phyloP scores from a whole-genome alignment of 148 eudicot genomes.

The Chenopodium quinoa region DNA sequence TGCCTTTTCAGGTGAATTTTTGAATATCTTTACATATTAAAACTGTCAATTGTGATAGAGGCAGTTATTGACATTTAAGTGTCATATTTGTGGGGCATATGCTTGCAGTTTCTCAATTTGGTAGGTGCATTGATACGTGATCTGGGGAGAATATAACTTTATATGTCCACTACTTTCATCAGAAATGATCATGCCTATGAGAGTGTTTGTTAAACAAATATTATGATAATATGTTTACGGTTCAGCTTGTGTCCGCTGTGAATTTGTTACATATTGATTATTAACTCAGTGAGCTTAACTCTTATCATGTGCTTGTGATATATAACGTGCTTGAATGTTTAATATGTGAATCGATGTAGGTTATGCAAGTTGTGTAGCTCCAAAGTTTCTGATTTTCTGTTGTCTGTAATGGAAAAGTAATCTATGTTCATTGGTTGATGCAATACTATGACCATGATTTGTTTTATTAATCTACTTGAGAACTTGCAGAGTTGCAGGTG shows the following conservation, averaged over 20 bases:
- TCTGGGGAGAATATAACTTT: not conserved
- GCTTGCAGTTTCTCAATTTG: not conserved
- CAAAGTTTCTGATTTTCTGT: not conserved
- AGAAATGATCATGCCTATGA: not conserved
- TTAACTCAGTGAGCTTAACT: not conserved
- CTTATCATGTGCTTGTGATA: not conserved
- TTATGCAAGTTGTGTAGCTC: not conserved
- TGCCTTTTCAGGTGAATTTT: constrained; percentile 70
- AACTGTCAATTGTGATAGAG: not conserved
- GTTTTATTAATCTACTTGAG: not conserved
- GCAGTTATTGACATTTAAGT: not conserved
- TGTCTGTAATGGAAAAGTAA: not conserved
- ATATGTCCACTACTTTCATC: not conserved
- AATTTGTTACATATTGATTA: not conserved
- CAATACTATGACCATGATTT: not conserved
- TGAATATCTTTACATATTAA: no score
- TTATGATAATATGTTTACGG: not conserved
- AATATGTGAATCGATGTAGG: not conserved
- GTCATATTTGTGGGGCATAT: not conserved
- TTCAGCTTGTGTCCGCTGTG: not conserved
- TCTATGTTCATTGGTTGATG: not conserved
- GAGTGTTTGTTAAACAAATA: no score
- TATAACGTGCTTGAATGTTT: not conserved
- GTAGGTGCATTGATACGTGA: not conserved
- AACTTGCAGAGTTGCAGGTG: not conserved